Evolutionary conservation across 1,284 basidiomycete species (phyloP).

Genomic region (Malassezia sympodialis): DNA sequence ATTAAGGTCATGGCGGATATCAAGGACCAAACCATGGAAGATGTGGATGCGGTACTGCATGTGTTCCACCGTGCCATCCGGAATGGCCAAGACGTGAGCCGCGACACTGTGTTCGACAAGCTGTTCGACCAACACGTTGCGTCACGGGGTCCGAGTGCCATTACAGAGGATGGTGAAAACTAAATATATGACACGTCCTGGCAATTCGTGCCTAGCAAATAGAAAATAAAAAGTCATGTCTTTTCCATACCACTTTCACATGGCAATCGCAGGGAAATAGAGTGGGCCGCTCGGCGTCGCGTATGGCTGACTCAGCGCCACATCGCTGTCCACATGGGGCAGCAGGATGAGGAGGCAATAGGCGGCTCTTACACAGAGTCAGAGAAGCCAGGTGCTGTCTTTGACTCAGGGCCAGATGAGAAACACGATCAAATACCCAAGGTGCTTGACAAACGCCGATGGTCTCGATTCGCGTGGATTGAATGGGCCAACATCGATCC

Average conservation of each 20-base stretch:
- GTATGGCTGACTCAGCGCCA: not conserved
- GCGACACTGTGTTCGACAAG: constrained; percentile 17
- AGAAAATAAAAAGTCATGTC: not conserved
- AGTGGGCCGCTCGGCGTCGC: no score
- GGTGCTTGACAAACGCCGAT: not conserved
- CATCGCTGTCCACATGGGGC: not conserved
- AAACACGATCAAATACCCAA: not conserved
- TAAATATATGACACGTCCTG: not conserved
- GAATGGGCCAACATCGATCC: constrained; percentile 17
- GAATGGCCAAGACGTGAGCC: constrained; percentile 21
- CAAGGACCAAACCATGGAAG: constrained; percentile 95
- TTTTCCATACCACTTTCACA: not conserved
- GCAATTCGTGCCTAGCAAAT: not conserved
- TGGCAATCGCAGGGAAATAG: not conserved
- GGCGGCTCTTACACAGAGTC: not conserved
- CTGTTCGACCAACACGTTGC: constrained; percentile 18
- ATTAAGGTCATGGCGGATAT: constrained; percentile 99
- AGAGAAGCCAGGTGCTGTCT: not conserved
- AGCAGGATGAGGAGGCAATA: not conserved
- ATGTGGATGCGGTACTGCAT: constrained; percentile 91
- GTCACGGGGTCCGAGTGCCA: not conserved
- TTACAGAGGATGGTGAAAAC: not conserved
- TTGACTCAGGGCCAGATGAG: not conserved
- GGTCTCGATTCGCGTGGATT: constrained; percentile 5
- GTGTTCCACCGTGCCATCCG: constrained; percentile 51